These are phyloP conservation scores for Pseudisothecium myosuroides DNA, from an alignment of 225 moss, liverwort and hornwort genomes.

Conservation along the genomic window DNA sequence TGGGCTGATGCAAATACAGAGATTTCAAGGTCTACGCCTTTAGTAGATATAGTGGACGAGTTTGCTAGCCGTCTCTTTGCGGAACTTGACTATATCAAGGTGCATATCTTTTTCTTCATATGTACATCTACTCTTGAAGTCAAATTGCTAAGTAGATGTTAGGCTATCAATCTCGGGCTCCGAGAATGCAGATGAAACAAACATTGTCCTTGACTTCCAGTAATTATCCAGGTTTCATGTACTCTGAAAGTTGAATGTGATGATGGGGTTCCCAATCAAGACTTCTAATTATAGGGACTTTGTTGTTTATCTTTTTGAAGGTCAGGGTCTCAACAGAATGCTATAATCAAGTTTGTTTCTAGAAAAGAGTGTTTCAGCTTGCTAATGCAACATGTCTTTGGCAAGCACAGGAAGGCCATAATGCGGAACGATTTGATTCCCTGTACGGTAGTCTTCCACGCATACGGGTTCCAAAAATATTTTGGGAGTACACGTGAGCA, in stretches of 20 bases:
- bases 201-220: neutral
- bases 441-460: conserved; percentile 54
- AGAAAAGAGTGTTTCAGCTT: neutral
- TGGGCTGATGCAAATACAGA: conserved; percentile 50
- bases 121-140: neutral
- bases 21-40: conserved; percentile 40
- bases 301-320: neutral
- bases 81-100: conserved; percentile 61
- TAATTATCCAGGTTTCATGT: neutral
- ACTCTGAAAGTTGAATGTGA: neutral
- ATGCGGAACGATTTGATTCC: conserved; percentile 47
- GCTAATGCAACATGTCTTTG: neutral
- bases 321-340: neutral
- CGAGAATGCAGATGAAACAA: neutral
- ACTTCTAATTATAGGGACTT: neutral
- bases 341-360: neutral
- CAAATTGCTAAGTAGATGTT: neutral
- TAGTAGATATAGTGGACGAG: conserved; percentile 54
- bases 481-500: conserved; percentile 49
- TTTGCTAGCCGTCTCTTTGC: conserved; percentile 65
- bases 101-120: neutral
- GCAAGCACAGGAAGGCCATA: conserved; percentile 48
- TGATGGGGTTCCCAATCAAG: neutral
- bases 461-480: conserved; percentile 55
- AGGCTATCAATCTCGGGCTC: neutral